These are phyloP conservation scores for Hymenoscyphus fraxineus DNA, from an alignment of 2,329 filamentous ascomycete genomes.

Conservation along the genomic window DNA sequence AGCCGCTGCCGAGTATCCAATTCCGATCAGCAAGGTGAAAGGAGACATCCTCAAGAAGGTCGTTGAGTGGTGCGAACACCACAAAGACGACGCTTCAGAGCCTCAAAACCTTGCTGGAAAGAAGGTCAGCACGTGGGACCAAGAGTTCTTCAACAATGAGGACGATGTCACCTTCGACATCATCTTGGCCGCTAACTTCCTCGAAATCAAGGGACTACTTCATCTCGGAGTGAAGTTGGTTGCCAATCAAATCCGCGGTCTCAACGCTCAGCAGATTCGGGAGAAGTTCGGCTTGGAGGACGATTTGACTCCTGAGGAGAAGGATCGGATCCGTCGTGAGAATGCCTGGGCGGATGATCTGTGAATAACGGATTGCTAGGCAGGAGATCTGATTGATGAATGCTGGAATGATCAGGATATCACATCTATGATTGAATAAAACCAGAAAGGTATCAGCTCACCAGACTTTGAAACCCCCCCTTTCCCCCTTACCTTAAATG, in stretches of 20 bases:
- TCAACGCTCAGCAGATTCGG: background rate
- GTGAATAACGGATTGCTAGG: no score
- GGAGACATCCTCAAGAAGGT: background rate
- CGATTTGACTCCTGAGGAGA: background rate
- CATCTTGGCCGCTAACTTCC: background rate
- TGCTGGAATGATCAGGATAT: no score
- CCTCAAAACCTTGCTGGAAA: background rate
- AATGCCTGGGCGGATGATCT: background rate
- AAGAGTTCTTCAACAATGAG: background rate
- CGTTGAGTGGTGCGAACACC: background rate
- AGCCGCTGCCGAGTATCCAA: background rate
- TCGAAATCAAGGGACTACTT: background rate
- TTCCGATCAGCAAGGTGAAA: background rate
- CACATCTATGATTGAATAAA: no score
- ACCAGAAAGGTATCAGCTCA: no score
- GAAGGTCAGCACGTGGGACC: background rate
- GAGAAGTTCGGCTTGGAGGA: background rate
- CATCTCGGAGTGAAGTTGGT: background rate
- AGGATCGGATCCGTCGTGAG: background rate
- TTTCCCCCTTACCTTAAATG: no score
- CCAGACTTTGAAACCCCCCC: no score
- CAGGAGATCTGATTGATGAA: no score
- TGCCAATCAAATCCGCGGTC: background rate
- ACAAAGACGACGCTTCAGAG: background rate
- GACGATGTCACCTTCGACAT: background rate